Evolutionary conservation across 2,329 filamentous ascomycete genomes (phyloP), one percentile per base, ranked within the genome.

Genomic region (Penicillium sp.): DNA sequence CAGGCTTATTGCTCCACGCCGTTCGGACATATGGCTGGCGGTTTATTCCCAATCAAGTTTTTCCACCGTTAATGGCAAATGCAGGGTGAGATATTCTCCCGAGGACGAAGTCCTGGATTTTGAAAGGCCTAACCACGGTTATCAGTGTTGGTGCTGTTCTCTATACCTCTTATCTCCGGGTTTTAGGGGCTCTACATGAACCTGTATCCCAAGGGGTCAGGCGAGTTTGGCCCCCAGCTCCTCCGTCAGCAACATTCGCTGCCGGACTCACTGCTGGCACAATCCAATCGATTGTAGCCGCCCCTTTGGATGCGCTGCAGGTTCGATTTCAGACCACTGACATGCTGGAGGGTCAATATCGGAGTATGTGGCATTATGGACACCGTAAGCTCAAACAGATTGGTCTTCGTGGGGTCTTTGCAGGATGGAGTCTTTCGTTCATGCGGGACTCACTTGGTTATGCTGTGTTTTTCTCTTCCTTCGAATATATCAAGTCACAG

Each of bases 401-500:
- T 52, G 84, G 84, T 4, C 57, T 78, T 3, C 80, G 82, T 9
- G 84, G 84, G 19, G 77, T 87, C 18, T 86, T 86, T 61, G 84
- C 84, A 3, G 84, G 84, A n/a, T 86, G 79, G 77, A 74, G 78
- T 3, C 69, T 87, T 4, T 82, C 80, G 0, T 78, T 87, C 39
- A 35, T 84, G 29, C 84, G 84, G 57, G 84, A 87, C 63, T 78
- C 81, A 1, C 74, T 85, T 34, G 84, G 84, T 9, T 82, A 80
- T 44, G 84, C 80, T 2, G 69, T 83, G 14, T 87, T 87, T 72
- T 87, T 87, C 67, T 76, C 78, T 42, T 79, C 79, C 0, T 87
- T 87, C 58, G 84, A 87, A 67, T 84, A 79, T 30, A 73, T 86
- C 63, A 87, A 87, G 63, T 79, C 79, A 34, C 84, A 87, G 63